Conservation (phyloP, 2,329 filamentous ascomycete species). For the Ilyonectria robusta region DNA sequence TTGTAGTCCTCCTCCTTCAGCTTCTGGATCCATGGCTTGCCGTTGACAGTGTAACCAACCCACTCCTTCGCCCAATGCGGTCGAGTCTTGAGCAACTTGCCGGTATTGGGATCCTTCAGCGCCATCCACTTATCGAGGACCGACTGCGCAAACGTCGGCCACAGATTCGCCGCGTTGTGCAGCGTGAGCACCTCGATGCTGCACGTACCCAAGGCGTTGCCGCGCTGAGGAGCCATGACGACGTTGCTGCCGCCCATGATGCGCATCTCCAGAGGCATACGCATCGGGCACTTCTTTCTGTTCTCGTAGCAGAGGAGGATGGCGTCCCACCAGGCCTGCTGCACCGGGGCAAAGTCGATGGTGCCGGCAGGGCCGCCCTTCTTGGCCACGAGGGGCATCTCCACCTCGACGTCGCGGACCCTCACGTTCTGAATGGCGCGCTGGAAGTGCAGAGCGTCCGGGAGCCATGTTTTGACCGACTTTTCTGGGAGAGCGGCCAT, state of each 20-base stretch:
- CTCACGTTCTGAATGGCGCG: constrained; percentile 30
- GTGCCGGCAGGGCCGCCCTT: not conserved
- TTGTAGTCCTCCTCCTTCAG: constrained; percentile 24
- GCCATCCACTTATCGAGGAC: constrained; percentile 30
- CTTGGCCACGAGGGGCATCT: constrained; percentile 29
- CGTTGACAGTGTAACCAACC: constrained; percentile 25
- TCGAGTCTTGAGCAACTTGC: constrained; percentile 11
- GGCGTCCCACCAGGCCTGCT: constrained; percentile 32
- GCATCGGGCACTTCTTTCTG: constrained; percentile 28
- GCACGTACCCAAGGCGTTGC: constrained; percentile 27
- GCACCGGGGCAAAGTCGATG: constrained; percentile 21
- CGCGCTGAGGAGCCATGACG: constrained; percentile 29
- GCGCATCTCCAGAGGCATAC: constrained; percentile 34
- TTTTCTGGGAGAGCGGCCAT: constrained; percentile 7
- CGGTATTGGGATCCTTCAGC: constrained; percentile 17
- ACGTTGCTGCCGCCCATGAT: constrained; percentile 34
- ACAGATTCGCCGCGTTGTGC: constrained; percentile 5
- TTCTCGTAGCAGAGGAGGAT: constrained; percentile 27
- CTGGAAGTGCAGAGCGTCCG: constrained; percentile 33
- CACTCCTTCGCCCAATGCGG: constrained; percentile 35
- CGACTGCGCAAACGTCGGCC: constrained; percentile 26
- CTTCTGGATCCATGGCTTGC: constrained; percentile 17
- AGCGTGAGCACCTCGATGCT: constrained; percentile 26
- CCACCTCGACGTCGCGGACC: constrained; percentile 31
- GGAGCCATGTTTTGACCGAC: constrained; percentile 18